Base-by-base conservation (phyloP, 805 yeast genomes). In the Ogataea salicorniae region DNA sequence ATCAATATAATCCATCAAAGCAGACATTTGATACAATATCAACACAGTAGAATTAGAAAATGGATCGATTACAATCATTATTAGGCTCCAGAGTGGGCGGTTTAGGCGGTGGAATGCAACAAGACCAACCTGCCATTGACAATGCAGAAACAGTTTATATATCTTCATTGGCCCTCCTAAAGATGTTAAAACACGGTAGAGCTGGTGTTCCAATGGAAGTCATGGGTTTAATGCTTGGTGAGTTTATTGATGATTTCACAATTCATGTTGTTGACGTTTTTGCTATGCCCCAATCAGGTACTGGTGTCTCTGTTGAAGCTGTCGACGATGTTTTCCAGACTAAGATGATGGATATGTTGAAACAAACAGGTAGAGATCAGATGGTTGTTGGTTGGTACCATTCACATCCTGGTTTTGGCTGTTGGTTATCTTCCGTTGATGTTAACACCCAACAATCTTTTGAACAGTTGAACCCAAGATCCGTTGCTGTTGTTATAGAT, bases 321-420 rank as follows among this genome's bases (percentile, higher is more conserved):
- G 99, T 94, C 34, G 99, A 95, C 67, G 98, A 95, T 66, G 98
- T 95, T 43, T 94, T 94, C 73, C 99, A 94, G 68, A 91, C 98
- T 4, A 87, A 84, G 65, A 95, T 94, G 99, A 94, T 94, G 99
- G 99, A 94, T 64, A 94, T 94, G 99, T 77, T 94, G 62, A 83
- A 87, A 70, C 99, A 94, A 68, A 94, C 99, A 0, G 99, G 99
- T n/a, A 79, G 99, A 68, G 97, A 91, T 69, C 95, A 94, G 67
- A 90, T 88, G 88, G 99, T 94, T 46, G 99, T 94, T 43, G 99
- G 99, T 34, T 94, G 99, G 99, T 94, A 94, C 73, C 99, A 94
- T 66, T 91, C 98, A 14, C 99, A 94, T 70, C 99, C 99, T 5
- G 99, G 99, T 16, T 94, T 92, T 66, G 99, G 99, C n/a, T 94